Evolutionary conservation across 306 rosid genomes (phyloP).

Genomic region (Acacia confusa): DNA sequence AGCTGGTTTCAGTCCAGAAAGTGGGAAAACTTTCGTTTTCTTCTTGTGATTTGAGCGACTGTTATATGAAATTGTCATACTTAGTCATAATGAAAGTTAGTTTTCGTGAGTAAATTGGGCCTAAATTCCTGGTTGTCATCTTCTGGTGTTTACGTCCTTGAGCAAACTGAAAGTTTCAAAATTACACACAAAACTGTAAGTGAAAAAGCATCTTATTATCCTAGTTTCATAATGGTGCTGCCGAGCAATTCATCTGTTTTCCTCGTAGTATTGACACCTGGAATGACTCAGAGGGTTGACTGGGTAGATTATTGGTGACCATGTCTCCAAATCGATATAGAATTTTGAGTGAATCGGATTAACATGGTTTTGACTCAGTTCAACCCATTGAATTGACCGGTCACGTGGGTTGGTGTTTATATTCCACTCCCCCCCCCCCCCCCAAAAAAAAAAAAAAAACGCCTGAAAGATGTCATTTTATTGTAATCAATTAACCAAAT

Average conservation of each 20-base stretch:
- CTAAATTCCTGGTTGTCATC: slow-evolving; percentile 32
- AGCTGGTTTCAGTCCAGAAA: slow-evolving; percentile 52
- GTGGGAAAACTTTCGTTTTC: slow-evolving; percentile 35
- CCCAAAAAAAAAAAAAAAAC: too few species aligned
- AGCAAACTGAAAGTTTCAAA: not conserved
- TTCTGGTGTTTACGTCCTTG: slow-evolving; percentile 15
- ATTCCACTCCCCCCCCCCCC: too few species aligned
- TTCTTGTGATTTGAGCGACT: slow-evolving; percentile 1
- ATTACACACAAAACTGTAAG: not conserved
- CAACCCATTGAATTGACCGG: too few species aligned
- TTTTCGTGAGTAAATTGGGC: slow-evolving; percentile 29
- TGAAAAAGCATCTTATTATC: not conserved
- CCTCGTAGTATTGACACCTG: not conserved
- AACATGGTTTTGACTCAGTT: not conserved
- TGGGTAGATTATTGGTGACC: not conserved
- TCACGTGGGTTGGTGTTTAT: too few species aligned
- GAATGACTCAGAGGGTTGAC: not conserved
- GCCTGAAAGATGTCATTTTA: not conserved
- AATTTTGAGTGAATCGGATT: not conserved
- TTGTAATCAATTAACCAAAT: too few species aligned
- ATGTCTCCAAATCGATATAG: not conserved
- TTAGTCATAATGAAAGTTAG: not conserved
- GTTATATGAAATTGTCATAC: not conserved
- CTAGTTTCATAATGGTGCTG: not conserved
- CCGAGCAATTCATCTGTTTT: not conserved